phyloP scores from a whole-genome alignment of 768 basidiomycete genomes.

The Boletus pseudo-olivaceus region DNA sequence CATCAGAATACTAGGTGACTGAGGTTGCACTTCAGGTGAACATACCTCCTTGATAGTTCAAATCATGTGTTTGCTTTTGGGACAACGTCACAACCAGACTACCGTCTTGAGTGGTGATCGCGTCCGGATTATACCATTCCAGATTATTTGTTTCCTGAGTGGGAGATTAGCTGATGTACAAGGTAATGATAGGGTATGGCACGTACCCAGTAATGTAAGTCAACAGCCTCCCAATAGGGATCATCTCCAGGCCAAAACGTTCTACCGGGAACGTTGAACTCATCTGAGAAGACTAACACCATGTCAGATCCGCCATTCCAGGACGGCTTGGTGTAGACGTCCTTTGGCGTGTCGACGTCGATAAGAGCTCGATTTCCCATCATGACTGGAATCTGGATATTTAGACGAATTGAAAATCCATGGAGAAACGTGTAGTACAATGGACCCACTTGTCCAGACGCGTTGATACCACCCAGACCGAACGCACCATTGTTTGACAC shows the following conservation, averaged over 20 bases:
- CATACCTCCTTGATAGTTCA: constrained; percentile 44
- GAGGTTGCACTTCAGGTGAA: constrained; percentile 12
- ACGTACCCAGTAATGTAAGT: constrained; percentile 42
- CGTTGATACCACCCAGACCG: constrained; percentile 73
- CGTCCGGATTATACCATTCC: constrained; percentile 57
- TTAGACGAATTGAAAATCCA: neutral
- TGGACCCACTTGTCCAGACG: constrained; percentile 58
- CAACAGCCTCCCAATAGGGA: constrained; percentile 72
- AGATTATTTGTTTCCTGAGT: constrained; percentile 43
- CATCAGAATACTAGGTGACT: constrained; percentile 25
- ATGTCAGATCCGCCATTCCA: constrained; percentile 55
- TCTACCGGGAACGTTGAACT: constrained; percentile 73
- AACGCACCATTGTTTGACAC: constrained; percentile 39
- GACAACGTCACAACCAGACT: constrained; percentile 49
- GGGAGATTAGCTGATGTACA: constrained; percentile 27
- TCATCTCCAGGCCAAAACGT: constrained; percentile 82
- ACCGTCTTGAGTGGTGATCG: constrained; percentile 49
- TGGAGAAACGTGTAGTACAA: neutral
- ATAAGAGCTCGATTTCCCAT: constrained; percentile 53
- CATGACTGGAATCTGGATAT: constrained; percentile 51
- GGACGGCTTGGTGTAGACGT: constrained; percentile 51
- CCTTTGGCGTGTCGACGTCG: constrained; percentile 56
- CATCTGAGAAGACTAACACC: constrained; percentile 72
- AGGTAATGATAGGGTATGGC: constrained; percentile 24
- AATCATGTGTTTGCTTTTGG: constrained; percentile 41